These are phyloP conservation scores for Cladophialophora bantiana DNA, from an alignment of 2,329 filamentous ascomycete genomes.

Conservation along the genomic window DNA sequence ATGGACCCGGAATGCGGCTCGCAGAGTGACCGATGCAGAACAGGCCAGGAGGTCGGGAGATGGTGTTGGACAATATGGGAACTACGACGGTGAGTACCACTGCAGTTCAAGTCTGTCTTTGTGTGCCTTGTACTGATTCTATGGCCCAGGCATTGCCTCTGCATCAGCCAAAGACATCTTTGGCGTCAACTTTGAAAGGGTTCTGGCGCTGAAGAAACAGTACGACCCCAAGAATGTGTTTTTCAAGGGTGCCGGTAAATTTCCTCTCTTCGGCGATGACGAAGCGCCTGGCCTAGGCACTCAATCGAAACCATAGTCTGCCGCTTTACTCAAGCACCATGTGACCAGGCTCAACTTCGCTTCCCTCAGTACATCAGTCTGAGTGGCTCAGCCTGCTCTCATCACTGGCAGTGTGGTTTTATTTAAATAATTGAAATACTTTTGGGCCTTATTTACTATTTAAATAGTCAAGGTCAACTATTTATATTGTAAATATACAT, in stretches of 20 bases:
- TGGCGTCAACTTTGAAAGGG: slow-evolving; percentile 51
- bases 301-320: slow-evolving; percentile 10
- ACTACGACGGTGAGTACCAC: slow-evolving; percentile 37
- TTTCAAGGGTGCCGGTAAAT: slow-evolving; percentile 44
- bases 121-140: not conserved
- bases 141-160: not conserved
- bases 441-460: too few relatives aligned
- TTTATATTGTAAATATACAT: too few relatives aligned
- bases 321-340: slow-evolving; percentile 23
- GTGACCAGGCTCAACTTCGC: slow-evolving; percentile 23
- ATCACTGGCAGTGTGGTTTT: too few relatives aligned
- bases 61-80: slow-evolving; percentile 34
- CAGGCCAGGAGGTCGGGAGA: slow-evolving; percentile 19
- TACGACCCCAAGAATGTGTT: slow-evolving; percentile 59
- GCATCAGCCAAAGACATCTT: slow-evolving; percentile 48
- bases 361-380: too few relatives aligned
- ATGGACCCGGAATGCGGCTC: slow-evolving; percentile 50
- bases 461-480: too few relatives aligned
- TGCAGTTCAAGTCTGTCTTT: not conserved
- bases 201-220: slow-evolving; percentile 53
- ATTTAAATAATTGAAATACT: too few relatives aligned
- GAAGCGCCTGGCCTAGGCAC: slow-evolving; percentile 10
- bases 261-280: not conserved
- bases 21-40: slow-evolving; percentile 41
- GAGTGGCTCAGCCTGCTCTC: slow-evolving; percentile 1